Conservation (phyloP, 2,329 filamentous ascomycete genomes). For the Phoma sp. region DNA sequence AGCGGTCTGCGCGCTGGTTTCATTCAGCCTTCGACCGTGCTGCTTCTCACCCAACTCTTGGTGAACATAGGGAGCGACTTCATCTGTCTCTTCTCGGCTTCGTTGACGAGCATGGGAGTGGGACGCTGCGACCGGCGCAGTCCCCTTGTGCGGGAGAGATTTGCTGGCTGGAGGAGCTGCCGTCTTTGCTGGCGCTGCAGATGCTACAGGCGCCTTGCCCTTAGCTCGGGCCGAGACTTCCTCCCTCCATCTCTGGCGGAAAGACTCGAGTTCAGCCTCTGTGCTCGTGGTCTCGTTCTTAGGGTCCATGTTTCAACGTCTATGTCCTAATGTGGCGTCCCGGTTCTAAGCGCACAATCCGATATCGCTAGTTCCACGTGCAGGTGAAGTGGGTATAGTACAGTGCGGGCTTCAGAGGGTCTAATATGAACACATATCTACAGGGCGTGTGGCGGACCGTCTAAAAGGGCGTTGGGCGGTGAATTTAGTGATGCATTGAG, state of each 20-base stretch:
- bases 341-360: conserved; percentile 32
- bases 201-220: conserved; percentile 31
- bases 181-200: conserved; percentile 23
- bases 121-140: conserved; percentile 30
- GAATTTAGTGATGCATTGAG: conserved; percentile 2
- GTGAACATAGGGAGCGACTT: conserved; percentile 51
- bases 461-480: conserved; percentile 2
- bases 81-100: conserved; percentile 49
- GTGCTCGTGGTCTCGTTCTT: conserved; percentile 40
- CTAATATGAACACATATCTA: conserved; percentile 35
- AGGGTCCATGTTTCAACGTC: conserved; percentile 27
- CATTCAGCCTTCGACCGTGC: conserved; percentile 53
- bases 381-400: conserved; percentile 17
- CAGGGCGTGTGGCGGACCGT: conserved; percentile 16
- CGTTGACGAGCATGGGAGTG: conserved; percentile 36
- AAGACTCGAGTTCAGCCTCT: conserved; percentile 79
- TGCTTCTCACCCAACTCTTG: conserved; percentile 57
- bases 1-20: conserved; percentile 47
- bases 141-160: conserved; percentile 31
- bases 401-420: conserved; percentile 13
- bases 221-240: conserved; percentile 70
- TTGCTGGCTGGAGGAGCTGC: conserved; percentile 31
- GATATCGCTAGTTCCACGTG: conserved; percentile 34
- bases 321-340: conserved; percentile 28
- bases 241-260: conserved; percentile 84